A percentile compares a stretch with the other conserved stretches of the same genome.
Evolutionary conservation across 1,284 basidiomycete species (phyloP).

Genomic region (Tilletiaria anomala): DNA sequence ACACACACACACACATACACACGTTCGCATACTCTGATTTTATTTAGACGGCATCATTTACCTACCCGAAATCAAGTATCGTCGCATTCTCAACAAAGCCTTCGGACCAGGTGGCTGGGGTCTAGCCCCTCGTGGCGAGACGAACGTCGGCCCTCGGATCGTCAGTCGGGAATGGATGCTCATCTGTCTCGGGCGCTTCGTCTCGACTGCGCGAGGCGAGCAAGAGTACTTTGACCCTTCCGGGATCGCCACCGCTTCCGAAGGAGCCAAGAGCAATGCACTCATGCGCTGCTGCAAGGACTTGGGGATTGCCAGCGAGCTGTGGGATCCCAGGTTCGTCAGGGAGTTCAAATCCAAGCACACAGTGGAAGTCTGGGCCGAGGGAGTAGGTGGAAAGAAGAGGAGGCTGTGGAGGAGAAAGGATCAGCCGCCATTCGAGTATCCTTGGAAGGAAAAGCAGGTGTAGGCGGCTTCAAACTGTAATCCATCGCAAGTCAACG

Average conservation of each 20-base stretch:
- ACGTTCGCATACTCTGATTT: neutral
- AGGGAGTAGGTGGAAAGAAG: slow-evolving; percentile 40
- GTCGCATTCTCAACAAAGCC: slow-evolving; percentile 80
- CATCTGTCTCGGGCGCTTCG: slow-evolving; percentile 78
- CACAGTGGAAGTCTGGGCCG: slow-evolving; percentile 71
- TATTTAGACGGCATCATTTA: slow-evolving; percentile 77
- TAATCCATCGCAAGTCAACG: too few species aligned
- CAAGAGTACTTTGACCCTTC: slow-evolving; percentile 90
- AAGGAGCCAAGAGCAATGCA: slow-evolving; percentile 91
- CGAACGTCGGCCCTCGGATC: slow-evolving; percentile 57
- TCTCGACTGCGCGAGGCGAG: slow-evolving; percentile 81
- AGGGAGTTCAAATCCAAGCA: slow-evolving; percentile 76
- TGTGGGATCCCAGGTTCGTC: slow-evolving; percentile 94
- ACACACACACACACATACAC: neutral
- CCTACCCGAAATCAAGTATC: slow-evolving; percentile 94
- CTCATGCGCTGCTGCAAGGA: slow-evolving; percentile 98
- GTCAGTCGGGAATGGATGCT: slow-evolving; percentile 90
- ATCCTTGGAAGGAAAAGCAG: slow-evolving; percentile 39
- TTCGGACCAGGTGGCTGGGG: slow-evolving; percentile 98
- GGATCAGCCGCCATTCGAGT: slow-evolving; percentile 32
- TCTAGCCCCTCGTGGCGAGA: slow-evolving; percentile 79
- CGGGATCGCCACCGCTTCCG: slow-evolving; percentile 82
- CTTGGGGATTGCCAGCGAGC: slow-evolving; percentile 83
- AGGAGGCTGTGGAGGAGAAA: slow-evolving; percentile 38
- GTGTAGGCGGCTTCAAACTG: too few species aligned